phyloP scores from a whole-genome alignment of 176 grass and related monocot genomes.

The Bromus sterilis region DNA sequence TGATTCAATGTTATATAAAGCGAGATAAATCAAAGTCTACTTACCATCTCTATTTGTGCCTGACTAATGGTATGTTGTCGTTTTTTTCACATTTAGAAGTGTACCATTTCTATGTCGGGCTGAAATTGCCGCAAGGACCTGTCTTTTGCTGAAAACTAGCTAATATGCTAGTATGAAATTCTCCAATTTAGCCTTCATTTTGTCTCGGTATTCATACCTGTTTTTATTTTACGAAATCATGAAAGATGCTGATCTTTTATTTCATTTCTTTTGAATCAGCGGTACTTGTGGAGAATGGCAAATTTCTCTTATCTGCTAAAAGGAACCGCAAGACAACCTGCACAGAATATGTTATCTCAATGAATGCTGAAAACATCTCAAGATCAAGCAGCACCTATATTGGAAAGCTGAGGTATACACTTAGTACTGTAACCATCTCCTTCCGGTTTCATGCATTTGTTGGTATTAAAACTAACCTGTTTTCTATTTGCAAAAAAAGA shows the following conservation, averaged over 20 bases:
- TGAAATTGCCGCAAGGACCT: not conserved
- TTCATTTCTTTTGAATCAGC: constrained; percentile 23
- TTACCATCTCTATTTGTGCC: constrained; percentile 88
- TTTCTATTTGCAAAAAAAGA: no score
- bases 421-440: not conserved
- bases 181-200: not conserved
- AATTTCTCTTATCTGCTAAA: constrained; percentile 96
- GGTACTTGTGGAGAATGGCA: constrained; percentile 77
- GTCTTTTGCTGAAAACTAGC: not conserved
- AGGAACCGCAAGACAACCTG: constrained; percentile 75
- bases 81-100: not conserved
- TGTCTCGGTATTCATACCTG: not conserved
- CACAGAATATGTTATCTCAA: constrained; percentile 90
- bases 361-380: constrained; percentile 77
- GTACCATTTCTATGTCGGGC: not conserved
- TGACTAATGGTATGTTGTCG: constrained; percentile 57
- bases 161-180: not conserved
- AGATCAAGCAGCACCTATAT: constrained; percentile 94
- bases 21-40: constrained; percentile 95
- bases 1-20: constrained; percentile 97
- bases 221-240: not conserved
- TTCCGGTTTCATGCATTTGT: not conserved
- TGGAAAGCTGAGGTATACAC: constrained; percentile 77
- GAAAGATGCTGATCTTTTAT: not conserved
- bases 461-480: not conserved